phyloP scores from a whole-genome alignment of 257 asterid species.

The Nicotiana noctiflora region DNA sequence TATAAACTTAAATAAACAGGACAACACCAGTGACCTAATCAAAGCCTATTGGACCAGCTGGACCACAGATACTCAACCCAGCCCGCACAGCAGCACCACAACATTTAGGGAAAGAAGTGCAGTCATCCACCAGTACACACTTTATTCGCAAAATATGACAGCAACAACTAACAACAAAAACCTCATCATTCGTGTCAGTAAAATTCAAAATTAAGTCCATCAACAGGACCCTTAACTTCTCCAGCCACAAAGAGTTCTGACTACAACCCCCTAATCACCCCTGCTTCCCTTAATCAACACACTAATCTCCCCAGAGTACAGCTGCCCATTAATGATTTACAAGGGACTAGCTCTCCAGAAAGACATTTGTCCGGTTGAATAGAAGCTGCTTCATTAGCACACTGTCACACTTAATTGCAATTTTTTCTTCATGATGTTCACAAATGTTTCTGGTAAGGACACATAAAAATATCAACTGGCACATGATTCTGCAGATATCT shows the following conservation, averaged over 20 bases:
- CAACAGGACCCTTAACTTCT: neutral
- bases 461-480: neutral
- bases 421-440: neutral
- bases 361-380: neutral
- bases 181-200: neutral
- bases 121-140: neutral
- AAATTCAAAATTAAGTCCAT: neutral
- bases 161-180: neutral
- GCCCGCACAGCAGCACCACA: neutral
- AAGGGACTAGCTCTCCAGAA: neutral
- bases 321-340: neutral
- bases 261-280: neutral
- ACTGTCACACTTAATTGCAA: neutral
- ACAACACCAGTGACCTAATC: neutral
- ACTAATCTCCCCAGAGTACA: neutral
- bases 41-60: neutral
- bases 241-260: neutral
- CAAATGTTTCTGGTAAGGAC: neutral
- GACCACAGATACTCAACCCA: neutral
- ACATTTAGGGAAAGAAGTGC: constrained; percentile 2
- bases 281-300: neutral
- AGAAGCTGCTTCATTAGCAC: neutral
- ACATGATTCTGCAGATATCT: neutral
- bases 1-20: neutral
- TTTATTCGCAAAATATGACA: neutral